Conservation (phyloP, 345 rosid species). For the Linum tenue region DNA sequence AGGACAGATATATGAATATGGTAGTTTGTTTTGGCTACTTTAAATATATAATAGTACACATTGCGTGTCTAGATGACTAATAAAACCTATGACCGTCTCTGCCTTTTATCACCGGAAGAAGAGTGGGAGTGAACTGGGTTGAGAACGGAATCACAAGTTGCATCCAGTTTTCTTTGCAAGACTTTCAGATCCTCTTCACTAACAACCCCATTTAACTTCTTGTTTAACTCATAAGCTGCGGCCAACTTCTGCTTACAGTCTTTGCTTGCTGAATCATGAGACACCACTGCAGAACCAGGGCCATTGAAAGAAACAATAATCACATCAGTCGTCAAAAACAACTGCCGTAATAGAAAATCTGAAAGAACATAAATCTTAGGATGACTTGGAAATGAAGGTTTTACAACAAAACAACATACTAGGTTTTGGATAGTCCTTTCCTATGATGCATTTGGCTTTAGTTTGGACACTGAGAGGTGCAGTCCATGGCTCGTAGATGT, state of each 20-base stretch:
- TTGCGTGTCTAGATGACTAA: too few relatives aligned
- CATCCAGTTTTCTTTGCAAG: constrained; percentile 48
- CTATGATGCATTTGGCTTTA: constrained; percentile 74
- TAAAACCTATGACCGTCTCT: neutral
- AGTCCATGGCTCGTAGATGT: constrained; percentile 91
- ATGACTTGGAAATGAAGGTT: neutral
- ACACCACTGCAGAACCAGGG: constrained; percentile 46
- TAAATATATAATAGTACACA: too few relatives aligned
- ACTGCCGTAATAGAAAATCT: neutral
- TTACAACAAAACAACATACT: constrained; percentile 31
- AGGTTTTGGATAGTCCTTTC: constrained; percentile 82
- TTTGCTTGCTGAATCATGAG: constrained; percentile 79
- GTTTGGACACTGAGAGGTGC: constrained; percentile 77
- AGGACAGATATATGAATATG: too few relatives aligned
- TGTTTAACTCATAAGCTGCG: constrained; percentile 66
- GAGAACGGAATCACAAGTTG: neutral
- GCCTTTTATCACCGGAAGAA: neutral
- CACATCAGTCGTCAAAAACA: neutral
- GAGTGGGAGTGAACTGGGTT: neutral
- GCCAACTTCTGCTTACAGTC: constrained; percentile 72
- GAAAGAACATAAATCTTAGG: too few relatives aligned
- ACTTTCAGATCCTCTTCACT: constrained; percentile 44
- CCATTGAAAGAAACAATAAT: neutral
- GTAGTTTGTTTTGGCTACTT: too few relatives aligned
- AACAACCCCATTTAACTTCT: constrained; percentile 41